phyloP scores from a whole-genome alignment of 106 monocot species.

The Apostasia ramifera region DNA sequence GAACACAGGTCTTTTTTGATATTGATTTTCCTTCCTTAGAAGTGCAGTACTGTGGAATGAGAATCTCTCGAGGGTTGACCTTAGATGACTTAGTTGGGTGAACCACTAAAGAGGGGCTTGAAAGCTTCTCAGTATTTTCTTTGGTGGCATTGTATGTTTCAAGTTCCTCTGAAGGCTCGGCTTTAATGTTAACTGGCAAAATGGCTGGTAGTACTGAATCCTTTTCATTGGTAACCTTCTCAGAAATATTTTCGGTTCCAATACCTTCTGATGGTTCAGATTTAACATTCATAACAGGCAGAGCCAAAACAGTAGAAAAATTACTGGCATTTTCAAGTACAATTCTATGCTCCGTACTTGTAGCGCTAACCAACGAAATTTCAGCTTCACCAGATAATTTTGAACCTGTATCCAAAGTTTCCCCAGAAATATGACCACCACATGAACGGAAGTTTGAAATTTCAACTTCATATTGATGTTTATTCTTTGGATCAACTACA shows the following conservation, averaged over 20 bases:
- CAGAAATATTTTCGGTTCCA: not conserved
- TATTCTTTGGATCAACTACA: too few relatives aligned
- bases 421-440: slow-evolving; percentile 1
- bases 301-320: slow-evolving; percentile 8
- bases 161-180: slow-evolving; percentile 20
- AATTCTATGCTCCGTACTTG: not conserved
- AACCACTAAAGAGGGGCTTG: not conserved
- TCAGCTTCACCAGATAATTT: slow-evolving; percentile 4
- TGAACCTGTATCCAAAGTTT: slow-evolving; percentile 3
- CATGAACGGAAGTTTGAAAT: slow-evolving; percentile 3
- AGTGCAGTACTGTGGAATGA: not conserved
- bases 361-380: not conserved
- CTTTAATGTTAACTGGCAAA: slow-evolving; percentile 9
- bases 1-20: not conserved
- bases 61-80: not conserved
- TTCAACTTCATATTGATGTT: not conserved
- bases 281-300: not conserved
- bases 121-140: slow-evolving; percentile 1
- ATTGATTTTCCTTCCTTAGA: not conserved
- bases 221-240: not conserved
- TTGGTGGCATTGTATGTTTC: not conserved
- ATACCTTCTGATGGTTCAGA: not conserved
- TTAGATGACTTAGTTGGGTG: not conserved
- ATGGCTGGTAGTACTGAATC: not conserved
- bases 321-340: slow-evolving; percentile 1